Conservation (phyloP, 139 green algal genomes). For the Mychonastes homosphaera region DNA sequence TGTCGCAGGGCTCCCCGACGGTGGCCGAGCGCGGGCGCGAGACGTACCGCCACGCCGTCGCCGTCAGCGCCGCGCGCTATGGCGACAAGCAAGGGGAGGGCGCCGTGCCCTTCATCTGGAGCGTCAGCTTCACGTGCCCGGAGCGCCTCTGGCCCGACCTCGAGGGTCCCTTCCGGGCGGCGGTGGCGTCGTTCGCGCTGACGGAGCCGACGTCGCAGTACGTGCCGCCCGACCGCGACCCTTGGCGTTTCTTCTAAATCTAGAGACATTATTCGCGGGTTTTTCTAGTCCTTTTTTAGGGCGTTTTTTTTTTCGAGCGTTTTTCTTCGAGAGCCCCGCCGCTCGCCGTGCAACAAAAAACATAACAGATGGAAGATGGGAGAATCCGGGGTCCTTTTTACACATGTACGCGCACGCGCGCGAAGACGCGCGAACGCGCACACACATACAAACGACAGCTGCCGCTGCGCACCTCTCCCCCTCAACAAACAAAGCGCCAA, state of each 20-base stretch:
- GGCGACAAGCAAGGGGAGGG: constrained; percentile 31
- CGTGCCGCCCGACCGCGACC: constrained; percentile 61
- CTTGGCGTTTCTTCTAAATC: constrained; percentile 63
- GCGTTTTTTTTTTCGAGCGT: too few relatives aligned
- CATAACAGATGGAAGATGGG: too few relatives aligned
- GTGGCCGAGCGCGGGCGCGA: constrained; percentile 32
- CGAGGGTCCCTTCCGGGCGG: constrained; percentile 20
- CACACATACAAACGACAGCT: too few relatives aligned
- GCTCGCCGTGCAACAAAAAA: too few relatives aligned
- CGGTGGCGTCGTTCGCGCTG: constrained; percentile 44
- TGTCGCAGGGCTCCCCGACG: constrained; percentile 56
- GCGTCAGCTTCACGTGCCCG: constrained; percentile 64
- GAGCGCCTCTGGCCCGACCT: constrained; percentile 38
- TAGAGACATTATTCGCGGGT: too few relatives aligned
- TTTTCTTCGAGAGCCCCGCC: too few relatives aligned
- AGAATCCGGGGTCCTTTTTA: too few relatives aligned
- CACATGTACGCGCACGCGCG: too few relatives aligned
- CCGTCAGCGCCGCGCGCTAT: constrained; percentile 48
- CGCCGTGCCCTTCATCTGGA: constrained; percentile 67
- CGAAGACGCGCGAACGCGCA: too few relatives aligned
- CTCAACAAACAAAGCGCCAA: too few relatives aligned
- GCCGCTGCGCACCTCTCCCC: too few relatives aligned
- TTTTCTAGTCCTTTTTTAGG: too few relatives aligned
- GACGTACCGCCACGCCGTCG: constrained; percentile 63
- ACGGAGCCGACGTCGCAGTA: constrained; percentile 34